Base-by-base conservation (phyloP, 108 stramenopile genomes). In the Skeletonema tropicum region DNA sequence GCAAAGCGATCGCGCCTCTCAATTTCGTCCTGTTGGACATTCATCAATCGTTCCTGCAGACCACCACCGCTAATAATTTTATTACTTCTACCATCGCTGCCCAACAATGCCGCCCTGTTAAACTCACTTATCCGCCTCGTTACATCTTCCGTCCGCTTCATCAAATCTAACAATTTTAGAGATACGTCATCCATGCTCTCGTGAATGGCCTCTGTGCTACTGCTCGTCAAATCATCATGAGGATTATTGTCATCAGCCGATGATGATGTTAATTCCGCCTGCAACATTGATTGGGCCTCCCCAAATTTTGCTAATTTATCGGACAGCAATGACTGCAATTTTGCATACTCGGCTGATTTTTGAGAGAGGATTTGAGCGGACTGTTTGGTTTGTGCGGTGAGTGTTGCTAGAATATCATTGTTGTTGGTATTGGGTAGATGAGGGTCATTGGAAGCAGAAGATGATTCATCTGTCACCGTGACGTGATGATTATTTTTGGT, bases 131-230 rank as follows among this genome's bases (percentile, higher is more conserved):
- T 10, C 23, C 52, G 1, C 2, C 7, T 21, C 10, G 23, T 55
- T 7, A 55, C 21, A 55, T 55, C 52, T 55, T 55, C 52, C 52
- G 52, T 55, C 52, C 52, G 52, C n/a, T 55, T 25, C 3, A 55
- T 55, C 52, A 55, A 55, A 6, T 5, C 21, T 5, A 55, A 2
- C n/a, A 55, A 23, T 8, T 55, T 55, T 9, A 55, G 25, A 4
- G 52, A 55, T 6, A 55, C 21, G 19, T 21, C 52, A 21, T 55
- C 52, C 52, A 55, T 55, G 23, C 10, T 23, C 23, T 55, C 52
- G 7, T 55, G 52, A 10, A 55, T 7, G 10, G 52, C 52, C 21
- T 55, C 52, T 0, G 23, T 11, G 52, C 19, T 49, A 5, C 52
- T n/a, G n/a, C n/a, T n/a, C n/a, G n/a, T 10, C 19, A 23, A 12